phyloP scores from a whole-genome alignment of 345 rosid genomes.

The Turnera subulata region DNA sequence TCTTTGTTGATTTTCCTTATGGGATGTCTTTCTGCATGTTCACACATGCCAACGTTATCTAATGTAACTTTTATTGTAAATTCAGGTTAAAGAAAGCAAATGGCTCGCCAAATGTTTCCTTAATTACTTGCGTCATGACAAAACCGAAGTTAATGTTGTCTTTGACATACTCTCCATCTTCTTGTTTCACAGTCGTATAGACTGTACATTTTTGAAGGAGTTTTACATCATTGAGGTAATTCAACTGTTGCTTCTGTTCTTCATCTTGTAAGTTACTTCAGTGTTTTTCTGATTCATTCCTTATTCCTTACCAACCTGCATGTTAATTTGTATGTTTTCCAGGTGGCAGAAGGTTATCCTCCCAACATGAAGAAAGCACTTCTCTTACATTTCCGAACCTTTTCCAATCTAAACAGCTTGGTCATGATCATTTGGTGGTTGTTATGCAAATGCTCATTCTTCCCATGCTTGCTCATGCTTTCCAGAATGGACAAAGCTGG shows the following conservation, averaged over 20 bases:
- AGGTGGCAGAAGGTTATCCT: constrained; percentile 96
- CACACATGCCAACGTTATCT: no score
- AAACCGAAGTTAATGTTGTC: constrained; percentile 78
- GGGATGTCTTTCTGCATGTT: not conserved
- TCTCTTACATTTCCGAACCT: constrained; percentile 79
- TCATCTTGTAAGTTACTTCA: not conserved
- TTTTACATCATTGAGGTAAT: constrained; percentile 95
- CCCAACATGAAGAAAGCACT: constrained; percentile 79
- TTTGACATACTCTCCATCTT: constrained; percentile 91
- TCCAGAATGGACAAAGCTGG: constrained; percentile 85
- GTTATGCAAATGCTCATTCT: constrained; percentile 99
- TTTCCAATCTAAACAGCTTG: constrained; percentile 89
- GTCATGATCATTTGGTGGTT: constrained; percentile 90
- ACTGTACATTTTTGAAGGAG: constrained; percentile 95
- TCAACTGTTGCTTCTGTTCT: not conserved
- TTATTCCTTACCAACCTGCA: not conserved
- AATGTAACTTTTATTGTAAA: not conserved
- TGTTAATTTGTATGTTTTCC: constrained; percentile 20
- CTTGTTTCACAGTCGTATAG: constrained; percentile 89
- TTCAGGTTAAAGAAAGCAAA: constrained; percentile 98
- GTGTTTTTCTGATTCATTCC: not conserved
- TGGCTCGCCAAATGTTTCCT: constrained; percentile 98
- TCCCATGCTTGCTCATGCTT: constrained; percentile 97
- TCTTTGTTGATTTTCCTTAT: not conserved
- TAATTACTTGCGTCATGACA: constrained; percentile 82